Evolutionary conservation across 2,329 filamentous ascomycete species (phyloP), one percentile per base, ranked within the genome.

Genomic region (Colletotrichum sp.): DNA sequence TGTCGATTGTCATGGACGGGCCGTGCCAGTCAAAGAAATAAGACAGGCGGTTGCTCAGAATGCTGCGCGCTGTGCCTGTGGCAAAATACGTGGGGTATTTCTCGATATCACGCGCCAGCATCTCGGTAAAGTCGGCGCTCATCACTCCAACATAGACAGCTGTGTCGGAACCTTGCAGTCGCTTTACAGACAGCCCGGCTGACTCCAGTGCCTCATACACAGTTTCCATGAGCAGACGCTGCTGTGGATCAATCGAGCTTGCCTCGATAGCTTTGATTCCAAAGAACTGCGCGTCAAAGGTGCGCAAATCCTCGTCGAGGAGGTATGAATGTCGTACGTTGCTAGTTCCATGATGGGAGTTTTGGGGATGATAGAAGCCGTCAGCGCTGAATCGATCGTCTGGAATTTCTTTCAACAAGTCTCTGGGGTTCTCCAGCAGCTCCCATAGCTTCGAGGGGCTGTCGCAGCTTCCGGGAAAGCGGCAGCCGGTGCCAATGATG

Each of bases 1-100:
- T 88, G 65, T 89, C 86, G 6, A 89, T 82, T 1, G 86, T 87
- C 76, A 87, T 81, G 55, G 81, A 83, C 13, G 85, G 84, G 2
- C 85, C 86, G 16, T 82, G 80, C 72, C 86, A 80, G 74, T 87
- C 84, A 59, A 87, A 84, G 72, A 85, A 84, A 71, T 85, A 86
- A 0, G 84, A 86, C 24, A 88, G 80, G 3, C 86, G 80, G 73
- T 87, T 87, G 1, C 84, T 81, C 57, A 85, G 70, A 26, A 86
- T 84, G n/a, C 81, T 79, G 4, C 79, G 79, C 10, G 80, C 81
- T 30, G 79, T 82, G 3, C 85, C 85, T 2, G 82, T 84, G 2
- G 80, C 80, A 24, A 81, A 81, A 49, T 82, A 82, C 10, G 78
- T 78, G 1, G 80, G 80, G 15, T 78, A 66, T 34, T 77, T 69